phyloP scores from a whole-genome alignment of 2,329 filamentous ascomycete species.

The Talaromyces rugulosus region DNA sequence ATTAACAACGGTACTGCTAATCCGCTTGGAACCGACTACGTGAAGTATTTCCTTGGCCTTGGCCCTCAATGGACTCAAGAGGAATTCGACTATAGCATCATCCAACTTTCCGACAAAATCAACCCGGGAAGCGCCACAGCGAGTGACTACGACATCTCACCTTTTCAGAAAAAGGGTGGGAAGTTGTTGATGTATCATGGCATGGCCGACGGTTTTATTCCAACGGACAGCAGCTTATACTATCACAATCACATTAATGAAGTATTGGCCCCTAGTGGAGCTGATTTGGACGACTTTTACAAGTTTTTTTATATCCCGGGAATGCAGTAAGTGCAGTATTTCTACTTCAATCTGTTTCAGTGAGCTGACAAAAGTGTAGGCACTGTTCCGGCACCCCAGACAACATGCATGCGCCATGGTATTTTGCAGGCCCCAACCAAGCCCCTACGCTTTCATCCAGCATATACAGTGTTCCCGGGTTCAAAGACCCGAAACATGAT shows the following conservation, averaged over 20 bases:
- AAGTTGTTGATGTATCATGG: constrained; percentile 18
- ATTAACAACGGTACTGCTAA: background rate
- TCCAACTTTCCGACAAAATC: constrained; percentile 22
- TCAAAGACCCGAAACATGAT: constrained; percentile 14
- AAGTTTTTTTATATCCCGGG: constrained; percentile 5
- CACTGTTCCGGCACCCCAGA: constrained; percentile 6
- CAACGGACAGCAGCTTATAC: background rate
- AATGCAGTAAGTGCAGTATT: background rate
- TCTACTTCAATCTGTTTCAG: background rate
- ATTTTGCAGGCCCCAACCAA: constrained; percentile 9
- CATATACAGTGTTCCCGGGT: constrained; percentile 8
- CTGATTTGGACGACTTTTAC: background rate
- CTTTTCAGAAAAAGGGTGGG: constrained; percentile 11
- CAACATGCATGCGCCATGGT: constrained; percentile 11
- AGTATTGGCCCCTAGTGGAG: background rate
- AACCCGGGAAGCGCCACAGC: constrained; percentile 13
- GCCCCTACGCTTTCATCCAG: background rate
- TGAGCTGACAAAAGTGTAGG: background rate
- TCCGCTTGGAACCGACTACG: constrained; percentile 1
- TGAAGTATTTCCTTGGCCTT: background rate
- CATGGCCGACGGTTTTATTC: constrained; percentile 10
- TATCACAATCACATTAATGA: background rate
- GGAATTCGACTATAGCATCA: constrained; percentile 31
- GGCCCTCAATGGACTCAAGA: background rate
- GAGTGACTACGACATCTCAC: constrained; percentile 12